Evolutionary conservation across 208 protist species (phyloP), one percentile per base, ranked within the genome.

Genomic region (Leishmania amazonensis): DNA sequence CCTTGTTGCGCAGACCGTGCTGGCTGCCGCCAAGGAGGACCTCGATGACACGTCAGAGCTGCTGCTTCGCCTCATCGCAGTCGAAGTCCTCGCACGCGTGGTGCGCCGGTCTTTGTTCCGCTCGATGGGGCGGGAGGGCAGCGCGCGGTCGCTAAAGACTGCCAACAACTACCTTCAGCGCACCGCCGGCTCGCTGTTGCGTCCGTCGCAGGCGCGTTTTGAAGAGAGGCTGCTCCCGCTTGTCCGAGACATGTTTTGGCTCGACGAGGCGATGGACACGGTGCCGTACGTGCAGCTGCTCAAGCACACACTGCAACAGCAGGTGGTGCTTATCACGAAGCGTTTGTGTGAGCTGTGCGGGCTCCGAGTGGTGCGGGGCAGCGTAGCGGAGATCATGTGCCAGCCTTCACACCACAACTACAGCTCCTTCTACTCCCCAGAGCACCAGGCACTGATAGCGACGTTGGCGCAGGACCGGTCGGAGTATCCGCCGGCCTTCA

Each of bases 71-170:
- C 45, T 89, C 3, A 83, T 92, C 45, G 68, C 79, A 54, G 68
- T 83, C 8, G 90, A 94, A 78, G 87, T 94, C 68, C 65, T 92
- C 38, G 88, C 87, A 31, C 88, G 90, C 45, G 81, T 88, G 24
- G 80, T 90, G 31, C 88, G 90, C 24, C 82, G 81, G 1, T 62
- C 86, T 5, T 78, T 93, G 79, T 88, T 84, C 64, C 38, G 51
- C 31, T 72, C 88, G 64, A 85, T 85, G 62, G 65, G 31, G 35
- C 73, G 83, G 7, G 86, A 93, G 65, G 75, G 58, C 13, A 45
- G 71, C 8, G 67, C 81, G 3, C 70, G 35, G 51, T 84, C 79
- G 11, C 40, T 90, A 7, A 78, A 75, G 40, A 60, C 67, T 19
- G 83, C 79, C 21, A 88, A 88, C 75, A 78, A 38, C 40, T 91